Conservation (phyloP, 495 filamentous ascomycete genomes). For the Copromyces sp. region DNA sequence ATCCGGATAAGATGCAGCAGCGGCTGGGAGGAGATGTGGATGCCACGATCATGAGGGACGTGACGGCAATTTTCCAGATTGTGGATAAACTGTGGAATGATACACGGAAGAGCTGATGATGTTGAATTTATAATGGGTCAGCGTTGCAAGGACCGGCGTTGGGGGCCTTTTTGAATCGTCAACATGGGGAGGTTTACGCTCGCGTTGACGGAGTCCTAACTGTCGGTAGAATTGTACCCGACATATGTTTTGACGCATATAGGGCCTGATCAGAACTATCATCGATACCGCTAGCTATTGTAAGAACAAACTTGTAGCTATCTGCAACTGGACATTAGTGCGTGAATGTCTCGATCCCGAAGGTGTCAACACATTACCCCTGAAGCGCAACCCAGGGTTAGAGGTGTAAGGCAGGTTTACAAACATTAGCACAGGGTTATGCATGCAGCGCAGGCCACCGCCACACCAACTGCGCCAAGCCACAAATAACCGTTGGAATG, state of each 20-base stretch:
- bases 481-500: background rate
- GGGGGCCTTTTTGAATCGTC: background rate
- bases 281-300: background rate
- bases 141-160: background rate
- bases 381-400: background rate
- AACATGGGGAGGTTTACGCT: background rate
- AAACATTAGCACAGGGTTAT: background rate
- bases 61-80: slow-evolving; percentile 88
- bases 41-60: slow-evolving; percentile 53
- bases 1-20: slow-evolving; percentile 98
- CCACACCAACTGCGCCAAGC: background rate
- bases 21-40: slow-evolving; percentile 61
- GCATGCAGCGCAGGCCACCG: background rate
- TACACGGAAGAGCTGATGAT: slow-evolving; percentile 23
- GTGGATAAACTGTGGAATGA: slow-evolving; percentile 76
- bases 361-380: background rate
- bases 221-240: background rate
- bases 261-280: background rate
- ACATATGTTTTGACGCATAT: background rate
- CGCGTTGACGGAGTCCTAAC: background rate
- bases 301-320: background rate
- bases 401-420: background rate
- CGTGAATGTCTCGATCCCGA: background rate
- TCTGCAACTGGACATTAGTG: background rate
- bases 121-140: background rate